Percentiles rank a stretch among this genome's conserved stretches.
Conservation (phyloP, 1,284 basidiomycete species). For the Inonotus hispidus region DNA sequence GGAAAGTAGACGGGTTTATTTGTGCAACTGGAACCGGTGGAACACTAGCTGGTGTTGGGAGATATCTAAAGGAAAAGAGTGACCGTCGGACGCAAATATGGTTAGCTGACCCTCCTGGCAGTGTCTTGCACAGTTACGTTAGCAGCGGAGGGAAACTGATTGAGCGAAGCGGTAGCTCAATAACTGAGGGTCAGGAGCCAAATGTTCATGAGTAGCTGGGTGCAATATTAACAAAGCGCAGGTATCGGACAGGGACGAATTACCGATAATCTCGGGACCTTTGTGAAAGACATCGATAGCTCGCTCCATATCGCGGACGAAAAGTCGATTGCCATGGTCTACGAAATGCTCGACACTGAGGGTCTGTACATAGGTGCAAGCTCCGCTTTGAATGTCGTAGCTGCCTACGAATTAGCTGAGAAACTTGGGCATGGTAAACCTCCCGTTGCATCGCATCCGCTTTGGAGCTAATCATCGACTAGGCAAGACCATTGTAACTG, state of each 20-base stretch:
- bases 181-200: constrained; percentile 79
- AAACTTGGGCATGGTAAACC: constrained; percentile 74
- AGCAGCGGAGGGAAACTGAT: constrained; percentile 75
- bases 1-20: constrained; percentile 83
- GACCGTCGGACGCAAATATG: constrained; percentile 81
- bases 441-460: background rate
- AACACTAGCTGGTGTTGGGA: constrained; percentile 87
- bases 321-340: constrained; percentile 91
- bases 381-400: constrained; percentile 93
- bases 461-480: background rate
- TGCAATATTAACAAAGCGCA: constrained; percentile 27
- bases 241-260: constrained; percentile 97
- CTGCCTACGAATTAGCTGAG: constrained; percentile 84
- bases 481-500: constrained; percentile 87
- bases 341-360: constrained; percentile 87
- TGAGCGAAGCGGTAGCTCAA: constrained; percentile 84
- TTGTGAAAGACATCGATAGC: constrained; percentile 76
- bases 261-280: constrained; percentile 88
- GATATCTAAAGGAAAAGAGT: constrained; percentile 82
- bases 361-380: constrained; percentile 97
- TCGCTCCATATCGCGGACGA: constrained; percentile 86
- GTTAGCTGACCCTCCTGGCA: constrained; percentile 96
- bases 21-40: constrained; percentile 96
- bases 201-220: background rate
- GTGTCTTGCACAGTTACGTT: constrained; percentile 85